These are phyloP conservation scores for Penicillium sp. DNA, from an alignment of 2,329 filamentous ascomycete species.

Conservation along the genomic window DNA sequence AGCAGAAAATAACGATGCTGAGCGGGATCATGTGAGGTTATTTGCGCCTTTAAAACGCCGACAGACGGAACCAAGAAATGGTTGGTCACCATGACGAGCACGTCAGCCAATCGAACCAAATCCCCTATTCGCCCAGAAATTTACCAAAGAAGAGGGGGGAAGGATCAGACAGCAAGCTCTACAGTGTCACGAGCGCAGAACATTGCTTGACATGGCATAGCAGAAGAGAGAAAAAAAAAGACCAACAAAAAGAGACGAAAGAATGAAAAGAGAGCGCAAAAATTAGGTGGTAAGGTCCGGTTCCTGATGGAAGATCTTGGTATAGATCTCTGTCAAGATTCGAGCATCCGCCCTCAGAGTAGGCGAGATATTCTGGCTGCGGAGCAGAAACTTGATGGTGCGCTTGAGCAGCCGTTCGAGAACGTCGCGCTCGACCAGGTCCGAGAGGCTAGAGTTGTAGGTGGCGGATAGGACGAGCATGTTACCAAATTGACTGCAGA, in stretches of 20 bases:
- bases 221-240: background rate
- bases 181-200: no score
- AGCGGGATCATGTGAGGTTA: no score
- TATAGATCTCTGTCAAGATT: constrained; percentile 57
- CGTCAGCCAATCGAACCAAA: no score
- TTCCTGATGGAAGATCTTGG: constrained; percentile 38
- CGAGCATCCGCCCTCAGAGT: constrained; percentile 67
- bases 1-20: no score
- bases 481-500: constrained; percentile 85
- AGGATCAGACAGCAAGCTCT: no score
- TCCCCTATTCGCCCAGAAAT: no score
- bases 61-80: no score
- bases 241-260: background rate
- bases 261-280: background rate
- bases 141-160: no score
- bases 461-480: constrained; percentile 82
- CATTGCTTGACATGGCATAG: no score
- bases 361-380: constrained; percentile 66
- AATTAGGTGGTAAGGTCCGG: constrained; percentile 5
- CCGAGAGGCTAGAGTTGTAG: constrained; percentile 60
- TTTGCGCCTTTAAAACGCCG: no score
- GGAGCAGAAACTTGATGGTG: constrained; percentile 70
- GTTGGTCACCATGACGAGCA: no score
- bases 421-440: constrained; percentile 51
- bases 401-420: constrained; percentile 59